Base-by-base conservation (phyloP, 1,139 yeast genomes). In the Arxiozyma slooffiae region DNA sequence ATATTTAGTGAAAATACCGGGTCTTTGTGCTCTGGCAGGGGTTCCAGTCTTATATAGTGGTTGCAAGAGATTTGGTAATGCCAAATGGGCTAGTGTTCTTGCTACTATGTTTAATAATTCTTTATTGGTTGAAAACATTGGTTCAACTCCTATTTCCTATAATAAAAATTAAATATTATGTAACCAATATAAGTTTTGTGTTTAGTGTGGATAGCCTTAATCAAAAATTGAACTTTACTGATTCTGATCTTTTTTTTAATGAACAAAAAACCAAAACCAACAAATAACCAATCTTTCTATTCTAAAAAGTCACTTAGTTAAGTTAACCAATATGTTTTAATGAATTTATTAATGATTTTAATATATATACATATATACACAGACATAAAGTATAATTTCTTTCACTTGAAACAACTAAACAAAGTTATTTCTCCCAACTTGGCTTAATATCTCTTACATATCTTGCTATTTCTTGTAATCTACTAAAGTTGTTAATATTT, bases 81-180 rank as follows among this genome's bases (percentile, higher is more conserved):
- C 78, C 58, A 97, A 90, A 65, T 92, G 99, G 99, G 71, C 88
- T 38, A 97, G 98, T 30, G 56, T 62, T 1, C 55, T 55, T 1
- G 41, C 50, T 16, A 40, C 45, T 26, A 49, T 57, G 6, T 38
- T 48, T 3, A 37, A 42, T 22, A 21, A 38, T 0, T 56, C 44
- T 21, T 51, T 52, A 17, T 41, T 46, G 23, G 39, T 45, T 14
- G 65, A 63, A 39, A 52, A 52, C 9, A 44, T 63, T 24, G 67
- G 67, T 4, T 50, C 52, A 26, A 54, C 55, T 16, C 64, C 63
- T 51, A 48, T 52, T 16, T 64, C 66, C 66, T 62, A 59, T 50
- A 67, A 64, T 51, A 58, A 55, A 64, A 34, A 58, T 57, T 22
- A 60, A 61, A 52, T 67, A 64, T 49, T 63, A 64, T 50, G 67